phyloP scores from a whole-genome alignment of 2,329 filamentous ascomycete species.

The Aspergillus arachidicola region DNA sequence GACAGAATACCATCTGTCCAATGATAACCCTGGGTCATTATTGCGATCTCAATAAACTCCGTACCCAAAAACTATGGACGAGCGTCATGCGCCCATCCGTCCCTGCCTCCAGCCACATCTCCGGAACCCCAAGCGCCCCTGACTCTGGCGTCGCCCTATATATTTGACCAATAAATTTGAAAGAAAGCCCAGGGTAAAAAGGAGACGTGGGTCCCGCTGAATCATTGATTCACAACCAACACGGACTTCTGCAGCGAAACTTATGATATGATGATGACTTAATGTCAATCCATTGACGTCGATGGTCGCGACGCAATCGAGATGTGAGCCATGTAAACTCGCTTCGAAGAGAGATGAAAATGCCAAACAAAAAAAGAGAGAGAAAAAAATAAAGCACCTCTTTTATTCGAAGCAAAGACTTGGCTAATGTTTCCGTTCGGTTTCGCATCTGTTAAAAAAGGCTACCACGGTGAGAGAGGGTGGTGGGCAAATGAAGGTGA shows the following conservation, averaged over 20 bases:
- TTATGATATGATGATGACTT: constrained; percentile 6
- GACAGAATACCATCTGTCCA: background rate
- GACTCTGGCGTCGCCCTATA: constrained; percentile 6
- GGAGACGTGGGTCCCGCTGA: constrained; percentile 16
- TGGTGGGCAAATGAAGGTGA: constrained; percentile 5
- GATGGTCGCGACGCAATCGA: background rate
- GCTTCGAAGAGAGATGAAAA: background rate
- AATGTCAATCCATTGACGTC: background rate
- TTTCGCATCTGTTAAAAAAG: background rate
- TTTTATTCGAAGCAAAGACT: background rate
- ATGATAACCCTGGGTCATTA: background rate
- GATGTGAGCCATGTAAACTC: background rate
- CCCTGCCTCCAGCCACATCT: constrained; percentile 2
- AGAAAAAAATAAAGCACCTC: background rate
- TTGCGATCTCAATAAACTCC: constrained; percentile 1
- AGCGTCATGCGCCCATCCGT: constrained; percentile 3
- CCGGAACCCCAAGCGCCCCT: constrained; percentile 8
- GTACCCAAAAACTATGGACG: background rate
- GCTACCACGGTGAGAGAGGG: background rate
- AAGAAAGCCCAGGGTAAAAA: constrained; percentile 2
- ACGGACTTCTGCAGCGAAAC: constrained; percentile 22
- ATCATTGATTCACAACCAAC: constrained; percentile 19
- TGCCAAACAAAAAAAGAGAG: background rate
- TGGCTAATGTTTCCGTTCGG: background rate
- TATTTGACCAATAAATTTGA: background rate